These are phyloP conservation scores for Zasmidium angulare DNA, from an alignment of 2,329 filamentous ascomycete genomes.

Conservation along the genomic window DNA sequence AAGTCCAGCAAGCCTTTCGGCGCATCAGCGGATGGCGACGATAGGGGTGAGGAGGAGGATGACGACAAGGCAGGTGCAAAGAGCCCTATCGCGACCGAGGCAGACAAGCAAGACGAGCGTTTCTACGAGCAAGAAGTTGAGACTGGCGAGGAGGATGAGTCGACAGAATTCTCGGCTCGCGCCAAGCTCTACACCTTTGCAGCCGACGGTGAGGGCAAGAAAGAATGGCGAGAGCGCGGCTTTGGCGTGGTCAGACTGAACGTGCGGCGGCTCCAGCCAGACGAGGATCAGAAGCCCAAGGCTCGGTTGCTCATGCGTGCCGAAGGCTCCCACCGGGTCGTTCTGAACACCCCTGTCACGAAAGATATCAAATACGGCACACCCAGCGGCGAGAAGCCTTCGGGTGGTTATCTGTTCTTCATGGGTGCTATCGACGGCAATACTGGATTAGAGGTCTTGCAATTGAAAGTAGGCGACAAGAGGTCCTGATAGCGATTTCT, in stretches of 20 bases:
- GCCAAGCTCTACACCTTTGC: slow-evolving; percentile 84
- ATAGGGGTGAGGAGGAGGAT: slow-evolving; percentile 51
- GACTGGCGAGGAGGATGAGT: slow-evolving; percentile 83
- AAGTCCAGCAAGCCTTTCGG: slow-evolving; percentile 71
- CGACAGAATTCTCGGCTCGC: slow-evolving; percentile 70
- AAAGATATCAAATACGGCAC: slow-evolving; percentile 78
- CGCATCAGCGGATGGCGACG: slow-evolving; percentile 60
- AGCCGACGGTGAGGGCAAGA: slow-evolving; percentile 52
- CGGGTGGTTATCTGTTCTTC: slow-evolving; percentile 69
- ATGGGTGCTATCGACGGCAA: slow-evolving; percentile 56
- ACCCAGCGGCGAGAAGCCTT: slow-evolving; percentile 60
- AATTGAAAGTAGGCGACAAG: slow-evolving; percentile 54
- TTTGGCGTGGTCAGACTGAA: slow-evolving; percentile 84
- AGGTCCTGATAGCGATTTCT: slow-evolving; percentile 2
- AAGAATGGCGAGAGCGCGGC: slow-evolving; percentile 87
- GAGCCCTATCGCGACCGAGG: slow-evolving; percentile 50
- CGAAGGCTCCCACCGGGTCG: slow-evolving; percentile 81
- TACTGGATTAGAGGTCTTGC: slow-evolving; percentile 50
- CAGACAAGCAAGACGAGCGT: slow-evolving; percentile 65
- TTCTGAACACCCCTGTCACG: slow-evolving; percentile 80
- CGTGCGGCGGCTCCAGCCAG: slow-evolving; percentile 52
- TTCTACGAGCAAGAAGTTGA: slow-evolving; percentile 66
- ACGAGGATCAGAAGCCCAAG: slow-evolving; percentile 49
- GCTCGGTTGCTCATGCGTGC: slow-evolving; percentile 85
- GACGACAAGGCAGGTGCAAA: slow-evolving; percentile 43